Percentiles rank a stretch among this genome's conserved stretches.
phyloP scores from a whole-genome alignment of 208 protist genomes.

The Trypanosoma rangeli region DNA sequence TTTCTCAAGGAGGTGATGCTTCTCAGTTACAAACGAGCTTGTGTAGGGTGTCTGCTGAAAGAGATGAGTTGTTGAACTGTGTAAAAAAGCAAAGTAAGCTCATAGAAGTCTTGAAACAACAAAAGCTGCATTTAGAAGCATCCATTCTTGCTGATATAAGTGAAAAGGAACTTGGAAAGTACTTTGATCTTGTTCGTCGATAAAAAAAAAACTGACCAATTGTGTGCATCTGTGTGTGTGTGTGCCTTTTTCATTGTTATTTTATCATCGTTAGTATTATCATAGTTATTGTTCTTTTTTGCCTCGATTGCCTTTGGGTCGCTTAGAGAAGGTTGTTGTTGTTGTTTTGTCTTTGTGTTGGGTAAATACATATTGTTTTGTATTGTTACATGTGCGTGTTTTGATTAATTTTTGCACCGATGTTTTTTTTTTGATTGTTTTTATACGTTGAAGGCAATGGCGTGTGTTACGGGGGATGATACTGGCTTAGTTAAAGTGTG shows the following conservation, averaged over 20 bases:
- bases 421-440: conserved; percentile 16
- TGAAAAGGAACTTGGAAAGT: conserved; percentile 79
- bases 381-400: neutral
- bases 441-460: conserved; percentile 35
- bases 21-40: conserved; percentile 31
- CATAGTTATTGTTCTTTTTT: conserved; percentile 11
- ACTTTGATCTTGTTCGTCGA: conserved; percentile 48
- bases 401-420: neutral
- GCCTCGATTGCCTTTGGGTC: neutral
- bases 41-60: conserved; percentile 54
- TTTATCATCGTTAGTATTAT: conserved; percentile 4
- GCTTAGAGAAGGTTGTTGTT: neutral
- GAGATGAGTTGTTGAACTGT: conserved; percentile 72
- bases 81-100: conserved; percentile 92
- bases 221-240: neutral
- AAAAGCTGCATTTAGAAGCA: conserved; percentile 93
- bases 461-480: conserved; percentile 83
- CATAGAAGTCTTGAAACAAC: conserved; percentile 91
- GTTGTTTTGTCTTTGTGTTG: too few species aligned
- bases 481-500: conserved; percentile 85
- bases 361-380: too few species aligned
- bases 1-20: conserved; percentile 11
- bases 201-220: neutral
- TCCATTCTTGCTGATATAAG: conserved; percentile 68
- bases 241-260: conserved; percentile 4